These are phyloP conservation scores for Candida hungchunana DNA, from an alignment of 805 yeast species.

Conservation along the genomic window DNA sequence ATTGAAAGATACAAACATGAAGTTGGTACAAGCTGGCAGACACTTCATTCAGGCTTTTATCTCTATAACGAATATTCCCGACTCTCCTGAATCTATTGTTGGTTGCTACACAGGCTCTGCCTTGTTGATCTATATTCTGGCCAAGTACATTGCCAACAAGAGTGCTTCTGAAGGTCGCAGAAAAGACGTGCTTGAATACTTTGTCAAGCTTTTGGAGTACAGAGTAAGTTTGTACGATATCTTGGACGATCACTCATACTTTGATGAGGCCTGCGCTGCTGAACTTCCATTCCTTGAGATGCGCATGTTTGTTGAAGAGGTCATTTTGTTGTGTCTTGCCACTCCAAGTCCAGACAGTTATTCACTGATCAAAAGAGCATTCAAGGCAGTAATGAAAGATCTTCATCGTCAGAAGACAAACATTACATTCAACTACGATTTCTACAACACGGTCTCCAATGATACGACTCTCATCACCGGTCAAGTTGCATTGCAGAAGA, in stretches of 20 bases:
- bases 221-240: constrained; percentile 29
- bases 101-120: constrained; percentile 36
- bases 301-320: constrained; percentile 43
- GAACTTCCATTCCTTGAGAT: constrained; percentile 29
- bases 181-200: constrained; percentile 35
- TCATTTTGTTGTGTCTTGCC: constrained; percentile 46
- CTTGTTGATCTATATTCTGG: constrained; percentile 33
- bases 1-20: constrained; percentile 33
- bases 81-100: constrained; percentile 27
- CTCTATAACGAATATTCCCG: constrained; percentile 28
- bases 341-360: constrained; percentile 49
- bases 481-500: constrained; percentile 68
- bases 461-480: constrained; percentile 64
- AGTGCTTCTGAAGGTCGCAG: constrained; percentile 28
- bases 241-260: constrained; percentile 25
- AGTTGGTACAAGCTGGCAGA: constrained; percentile 32
- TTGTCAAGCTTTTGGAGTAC: constrained; percentile 37
- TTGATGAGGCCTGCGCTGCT: constrained; percentile 20
- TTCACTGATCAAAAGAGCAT: constrained; percentile 40
- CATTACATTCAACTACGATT: constrained; percentile 28
- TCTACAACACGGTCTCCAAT: constrained; percentile 41
- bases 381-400: constrained; percentile 27
- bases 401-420: constrained; percentile 13
- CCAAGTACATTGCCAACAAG: constrained; percentile 31
- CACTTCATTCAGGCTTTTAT: constrained; percentile 33